Percentiles rank a stretch among this genome's conserved stretches.
Evolutionary conservation across 2,329 filamentous ascomycete species (phyloP).

Genomic region (Teratosphaeria viscida): DNA sequence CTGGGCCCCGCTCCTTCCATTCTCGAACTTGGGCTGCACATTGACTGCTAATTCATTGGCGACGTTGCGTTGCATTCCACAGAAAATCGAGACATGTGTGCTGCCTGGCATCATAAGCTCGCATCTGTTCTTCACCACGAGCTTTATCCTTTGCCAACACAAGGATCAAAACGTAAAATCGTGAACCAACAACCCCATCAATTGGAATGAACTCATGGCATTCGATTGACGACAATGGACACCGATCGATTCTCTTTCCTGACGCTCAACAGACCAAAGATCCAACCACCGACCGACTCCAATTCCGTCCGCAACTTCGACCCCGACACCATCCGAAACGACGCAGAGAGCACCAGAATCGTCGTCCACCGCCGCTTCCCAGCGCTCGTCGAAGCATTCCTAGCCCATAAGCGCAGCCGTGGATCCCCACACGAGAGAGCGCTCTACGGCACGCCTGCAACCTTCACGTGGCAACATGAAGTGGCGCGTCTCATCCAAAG

Average conservation of each 20-base stretch:
- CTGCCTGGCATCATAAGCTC: not conserved
- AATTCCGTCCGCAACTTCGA: slow-evolving; percentile 19
- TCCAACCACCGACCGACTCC: slow-evolving; percentile 13
- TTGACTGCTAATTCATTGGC: not conserved
- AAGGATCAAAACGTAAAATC: not conserved
- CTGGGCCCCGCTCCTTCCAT: not conserved
- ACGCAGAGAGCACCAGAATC: slow-evolving; percentile 18
- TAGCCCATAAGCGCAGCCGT: slow-evolving; percentile 19
- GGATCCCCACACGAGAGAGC: slow-evolving; percentile 18
- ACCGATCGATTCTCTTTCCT: not conserved
- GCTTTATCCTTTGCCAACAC: not conserved
- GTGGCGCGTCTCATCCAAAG: slow-evolving; percentile 20
- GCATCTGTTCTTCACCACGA: not conserved
- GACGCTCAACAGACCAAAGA: not conserved
- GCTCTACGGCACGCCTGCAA: slow-evolving; percentile 13
- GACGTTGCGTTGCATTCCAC: not conserved
- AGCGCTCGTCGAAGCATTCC: slow-evolving; percentile 15
- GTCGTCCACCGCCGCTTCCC: slow-evolving; percentile 21
- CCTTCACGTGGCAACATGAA: slow-evolving; percentile 13
- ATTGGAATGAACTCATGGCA: not conserved
- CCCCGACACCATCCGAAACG: slow-evolving; percentile 6
- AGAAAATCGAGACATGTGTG: not conserved
- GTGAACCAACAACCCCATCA: not conserved
- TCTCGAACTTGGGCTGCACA: not conserved
- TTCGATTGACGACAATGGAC: not conserved